These are phyloP conservation scores for Triglochin maritima DNA, from an alignment of 106 monocot species.

Conservation along the genomic window DNA sequence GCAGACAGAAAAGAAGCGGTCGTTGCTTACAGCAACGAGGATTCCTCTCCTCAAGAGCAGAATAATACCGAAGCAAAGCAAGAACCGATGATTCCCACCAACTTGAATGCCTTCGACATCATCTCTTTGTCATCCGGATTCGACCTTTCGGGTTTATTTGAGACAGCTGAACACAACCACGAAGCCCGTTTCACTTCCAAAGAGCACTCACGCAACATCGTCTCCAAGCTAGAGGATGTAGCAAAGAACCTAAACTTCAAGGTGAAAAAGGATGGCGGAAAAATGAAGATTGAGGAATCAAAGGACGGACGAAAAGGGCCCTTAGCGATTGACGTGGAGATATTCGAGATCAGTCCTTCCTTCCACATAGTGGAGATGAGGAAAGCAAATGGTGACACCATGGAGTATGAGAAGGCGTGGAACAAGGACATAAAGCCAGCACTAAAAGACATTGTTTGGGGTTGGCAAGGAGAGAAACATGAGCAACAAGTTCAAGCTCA, in stretches of 20 bases:
- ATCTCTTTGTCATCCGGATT: constrained; percentile 20
- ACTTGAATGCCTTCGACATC: constrained; percentile 21
- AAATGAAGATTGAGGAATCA: constrained; percentile 53
- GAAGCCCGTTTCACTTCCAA: constrained; percentile 43
- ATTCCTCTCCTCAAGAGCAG: not conserved
- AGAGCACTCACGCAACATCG: constrained; percentile 33
- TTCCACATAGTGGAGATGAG: constrained; percentile 70
- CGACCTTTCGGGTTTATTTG: constrained; percentile 39
- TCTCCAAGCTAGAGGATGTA: constrained; percentile 65
- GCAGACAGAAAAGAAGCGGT: not conserved
- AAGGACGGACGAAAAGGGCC: constrained; percentile 58
- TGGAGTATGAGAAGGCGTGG: constrained; percentile 72
- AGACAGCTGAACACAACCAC: constrained; percentile 14
- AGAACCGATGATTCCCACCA: not conserved
- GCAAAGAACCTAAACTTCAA: constrained; percentile 46
- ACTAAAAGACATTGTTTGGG: constrained; percentile 73
- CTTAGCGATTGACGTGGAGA: constrained; percentile 60
- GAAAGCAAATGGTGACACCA: constrained; percentile 56
- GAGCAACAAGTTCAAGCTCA: not conserved
- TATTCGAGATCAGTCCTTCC: constrained; percentile 60
- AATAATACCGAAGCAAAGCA: not conserved
- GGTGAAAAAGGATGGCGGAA: constrained; percentile 56
- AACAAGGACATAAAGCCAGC: constrained; percentile 59
- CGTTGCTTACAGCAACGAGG: constrained; percentile 7
- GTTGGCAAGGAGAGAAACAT: constrained; percentile 35